Evolutionary conservation across 164 flowering plant species (phyloP), one percentile per base, ranked within the genome.

Genomic region (Annona squamosa): DNA sequence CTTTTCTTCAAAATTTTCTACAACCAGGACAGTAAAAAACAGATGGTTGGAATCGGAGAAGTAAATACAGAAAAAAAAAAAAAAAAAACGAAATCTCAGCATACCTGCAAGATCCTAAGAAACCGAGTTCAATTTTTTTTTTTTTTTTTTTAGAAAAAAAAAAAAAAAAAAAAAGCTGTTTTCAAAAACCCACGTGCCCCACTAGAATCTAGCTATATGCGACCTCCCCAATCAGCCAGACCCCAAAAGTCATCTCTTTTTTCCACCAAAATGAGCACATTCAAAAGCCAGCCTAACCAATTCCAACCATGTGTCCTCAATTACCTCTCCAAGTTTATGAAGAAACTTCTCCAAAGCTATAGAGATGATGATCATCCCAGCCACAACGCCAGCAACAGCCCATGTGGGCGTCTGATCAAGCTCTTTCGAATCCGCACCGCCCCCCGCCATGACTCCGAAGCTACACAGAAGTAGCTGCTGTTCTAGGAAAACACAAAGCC

Each of bases 361-460:
- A n/a, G 98, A 94, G 59, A 90, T 79, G 48, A 94, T 45, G 76
- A 94, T 83, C 65, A 94, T 82, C 17, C 84, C 81, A 7, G 93
- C 86, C 80, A 90, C 89, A 63, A 94, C 87, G n/a, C 75, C 71
- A 42, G 96, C 89, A 4, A 94, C 98, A 2, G 98, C 96, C 97
- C 98, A 94, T 72, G 98, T 90, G 1, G 98, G 91, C 13, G 98
- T 91, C 76, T 87, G 89, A 78, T 86, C 88, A 2, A 93, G 90
- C 81, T 84, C 79, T 76, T 92, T 87, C 7, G 82, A 61, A 43
- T 37, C 16, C 2, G 47, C 68, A 5, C 57, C 81, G 13, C 76
- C 88, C 6, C 82, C 90, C 41, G 76, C 84, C 91, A 87, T 90
- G 46, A 48, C 74, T 37, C 44, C 46, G 6, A 59, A 41, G 42